phyloP scores from a whole-genome alignment of 2,329 filamentous ascomycete genomes.

The Neodidymelliopsis sp. region DNA sequence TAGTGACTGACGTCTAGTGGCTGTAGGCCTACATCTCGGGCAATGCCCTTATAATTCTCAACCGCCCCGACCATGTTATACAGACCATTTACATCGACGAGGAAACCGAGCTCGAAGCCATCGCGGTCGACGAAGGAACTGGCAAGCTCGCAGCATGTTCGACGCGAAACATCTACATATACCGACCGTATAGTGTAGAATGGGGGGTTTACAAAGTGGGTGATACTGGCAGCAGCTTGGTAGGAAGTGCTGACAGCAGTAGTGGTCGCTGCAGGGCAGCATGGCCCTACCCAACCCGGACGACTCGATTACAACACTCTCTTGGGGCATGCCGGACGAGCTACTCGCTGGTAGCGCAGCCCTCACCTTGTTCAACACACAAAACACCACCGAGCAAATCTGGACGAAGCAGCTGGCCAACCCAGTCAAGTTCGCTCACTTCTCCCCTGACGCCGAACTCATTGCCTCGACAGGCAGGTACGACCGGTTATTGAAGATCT shows the following conservation, averaged over 20 bases:
- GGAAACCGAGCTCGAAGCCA: constrained; percentile 71
- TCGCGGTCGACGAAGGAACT: constrained; percentile 80
- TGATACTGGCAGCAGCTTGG: constrained; percentile 22
- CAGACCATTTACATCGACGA: constrained; percentile 93
- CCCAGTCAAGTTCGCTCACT: constrained; percentile 73
- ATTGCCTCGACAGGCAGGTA: constrained; percentile 81
- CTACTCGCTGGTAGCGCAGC: constrained; percentile 76
- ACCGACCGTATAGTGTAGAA: constrained; percentile 74
- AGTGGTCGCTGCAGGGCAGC: constrained; percentile 70
- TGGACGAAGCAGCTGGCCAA: constrained; percentile 82
- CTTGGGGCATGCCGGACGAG: constrained; percentile 88
- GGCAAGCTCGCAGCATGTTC: constrained; percentile 86
- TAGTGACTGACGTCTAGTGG: constrained; percentile 15
- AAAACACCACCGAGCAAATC: constrained; percentile 61
- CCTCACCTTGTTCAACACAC: constrained; percentile 73
- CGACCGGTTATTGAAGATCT: constrained; percentile 89
- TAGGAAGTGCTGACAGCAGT: constrained; percentile 32
- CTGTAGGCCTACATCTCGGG: constrained; percentile 87
- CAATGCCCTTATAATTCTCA: constrained; percentile 83
- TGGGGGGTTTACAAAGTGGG: constrained; percentile 77
- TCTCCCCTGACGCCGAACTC: constrained; percentile 87
- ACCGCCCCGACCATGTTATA: constrained; percentile 74
- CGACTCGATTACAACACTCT: constrained; percentile 67
- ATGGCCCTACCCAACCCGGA: constrained; percentile 58
- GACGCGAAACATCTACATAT: constrained; percentile 72